These are phyloP conservation scores for Brassica napus DNA, from an alignment of 345 rosid genomes.

Conservation along the genomic window DNA sequence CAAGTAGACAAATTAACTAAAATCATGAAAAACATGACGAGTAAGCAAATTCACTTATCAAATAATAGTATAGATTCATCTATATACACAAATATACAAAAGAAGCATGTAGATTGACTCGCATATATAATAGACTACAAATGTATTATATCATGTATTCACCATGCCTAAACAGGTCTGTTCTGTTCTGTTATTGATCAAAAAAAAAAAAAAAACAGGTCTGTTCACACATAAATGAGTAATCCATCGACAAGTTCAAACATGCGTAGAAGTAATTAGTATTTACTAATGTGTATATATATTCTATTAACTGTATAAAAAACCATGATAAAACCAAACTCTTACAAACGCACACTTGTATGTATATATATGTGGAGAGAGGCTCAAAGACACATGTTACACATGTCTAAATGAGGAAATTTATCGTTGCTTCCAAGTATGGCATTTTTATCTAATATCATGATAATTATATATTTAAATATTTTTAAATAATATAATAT, in stretches of 20 bases:
- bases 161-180: not conserved
- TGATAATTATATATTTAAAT: no score
- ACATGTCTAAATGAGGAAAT: slow-evolving; percentile 35
- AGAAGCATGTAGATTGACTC: slow-evolving; percentile 7
- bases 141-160: slow-evolving; percentile 10
- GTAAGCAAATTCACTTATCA: no score
- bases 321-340: not conserved
- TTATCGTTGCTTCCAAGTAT: not conserved
- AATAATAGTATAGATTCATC: no score
- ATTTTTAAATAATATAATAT: no score
- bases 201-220: no score
- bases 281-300: not conserved
- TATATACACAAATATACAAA: not conserved
- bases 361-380: not conserved
- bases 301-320: not conserved
- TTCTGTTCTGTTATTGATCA: no score
- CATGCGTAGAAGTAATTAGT: not conserved
- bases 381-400: not conserved
- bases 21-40: no score
- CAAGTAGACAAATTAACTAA: no score
- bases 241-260: not conserved
- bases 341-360: not conserved
- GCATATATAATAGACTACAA: not conserved
- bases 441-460: no score
- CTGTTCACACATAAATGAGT: slow-evolving; percentile 1